Base-by-base conservation (phyloP, 2,329 filamentous ascomycete genomes). In the Colletotrichum truncatum region DNA sequence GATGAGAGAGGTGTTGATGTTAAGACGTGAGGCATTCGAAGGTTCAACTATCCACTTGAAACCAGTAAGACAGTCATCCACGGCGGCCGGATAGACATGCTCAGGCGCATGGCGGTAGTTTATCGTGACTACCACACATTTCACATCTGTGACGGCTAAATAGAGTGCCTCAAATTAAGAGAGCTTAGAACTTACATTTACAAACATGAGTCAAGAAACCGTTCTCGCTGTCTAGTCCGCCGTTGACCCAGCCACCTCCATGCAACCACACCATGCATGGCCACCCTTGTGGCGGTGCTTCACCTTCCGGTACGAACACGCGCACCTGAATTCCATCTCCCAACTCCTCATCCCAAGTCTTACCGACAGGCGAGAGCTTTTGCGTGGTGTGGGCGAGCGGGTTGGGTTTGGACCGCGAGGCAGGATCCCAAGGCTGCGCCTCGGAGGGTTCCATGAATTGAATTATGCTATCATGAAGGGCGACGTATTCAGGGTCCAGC, bases 171-270 rank as follows among this genome's bases (percentile, higher is more conserved):
- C 3, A 16, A 6, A 18, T 23, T 12, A 12, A 8, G 0, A 25
- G 18, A 43, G 14, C 10, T n/a, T 10, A 11, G 14, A 16, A 18
- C 34, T 12, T 6, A 63, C 53, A 14, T 23, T 73, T 59, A 51
- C 76, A 79, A 8, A 75, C 63, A 51, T 72, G 71, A 4, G 73
- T 75, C 45, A 74, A 73, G 36, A 79, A 73, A 32, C 75, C 76
- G 9, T 73, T 74, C 8, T 77, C 76, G 54, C 71, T 78, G 6
- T 71, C 70, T 6, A 78, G 52, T 3, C 73, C 74, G 1, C 78
- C 78, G 54, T 77, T 71, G 4, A 74, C 78, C 77, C 77, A 80
- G 3, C 78, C 78, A 5, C 78, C 78, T 21, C 78, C 78, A 45
- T 80, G 78, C 23, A 75, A 76, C 78, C 78, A 80, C 8, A 80